phyloP scores from a whole-genome alignment of 75 land plant genomes.

The Ceratopteris richardii region DNA sequence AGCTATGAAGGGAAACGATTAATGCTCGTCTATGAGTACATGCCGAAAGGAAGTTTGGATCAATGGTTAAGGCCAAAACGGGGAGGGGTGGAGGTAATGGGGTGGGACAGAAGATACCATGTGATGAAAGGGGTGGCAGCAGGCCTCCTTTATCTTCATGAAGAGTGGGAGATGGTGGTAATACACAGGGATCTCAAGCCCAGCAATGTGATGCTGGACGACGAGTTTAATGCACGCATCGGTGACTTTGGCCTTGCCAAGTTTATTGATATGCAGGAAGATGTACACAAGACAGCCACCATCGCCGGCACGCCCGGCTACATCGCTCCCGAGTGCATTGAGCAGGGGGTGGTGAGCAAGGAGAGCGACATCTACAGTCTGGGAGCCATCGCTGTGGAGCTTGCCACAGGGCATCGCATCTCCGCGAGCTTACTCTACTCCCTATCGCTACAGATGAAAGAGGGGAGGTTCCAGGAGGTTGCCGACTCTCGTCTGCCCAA shows the following conservation, averaged over 20 bases:
- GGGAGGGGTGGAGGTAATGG: slow-evolving; percentile 2
- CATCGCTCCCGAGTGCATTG: slow-evolving; percentile 44
- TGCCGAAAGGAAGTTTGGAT: slow-evolving; percentile 53
- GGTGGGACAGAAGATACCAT: slow-evolving; percentile 37
- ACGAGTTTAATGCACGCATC: slow-evolving; percentile 33
- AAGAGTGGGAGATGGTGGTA: slow-evolving; percentile 32
- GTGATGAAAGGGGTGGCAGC: slow-evolving; percentile 35
- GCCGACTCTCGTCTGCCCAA: too few relatives aligned
- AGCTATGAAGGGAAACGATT: slow-evolving; percentile 31
- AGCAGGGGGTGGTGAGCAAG: slow-evolving; percentile 17
- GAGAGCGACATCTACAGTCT: slow-evolving; percentile 54
- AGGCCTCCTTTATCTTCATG: slow-evolving; percentile 44
- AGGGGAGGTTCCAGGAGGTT: too few relatives aligned
- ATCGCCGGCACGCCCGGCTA: slow-evolving; percentile 61
- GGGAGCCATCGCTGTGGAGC: slow-evolving; percentile 48
- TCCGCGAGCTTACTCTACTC: slow-evolving; percentile 9
- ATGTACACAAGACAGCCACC: slow-evolving; percentile 21
- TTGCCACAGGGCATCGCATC: slow-evolving; percentile 45
- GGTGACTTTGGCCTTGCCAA: slow-evolving; percentile 56
- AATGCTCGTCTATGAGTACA: slow-evolving; percentile 43
- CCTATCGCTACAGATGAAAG: too few relatives aligned
- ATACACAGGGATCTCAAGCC: slow-evolving; percentile 61
- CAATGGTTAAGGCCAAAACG: slow-evolving; percentile 12
- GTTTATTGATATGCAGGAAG: slow-evolving; percentile 22
- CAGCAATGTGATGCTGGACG: slow-evolving; percentile 51